These are phyloP conservation scores for Oehlia diaphana DNA, from an alignment of 192 early-diverging fungal genomes.

Conservation along the genomic window DNA sequence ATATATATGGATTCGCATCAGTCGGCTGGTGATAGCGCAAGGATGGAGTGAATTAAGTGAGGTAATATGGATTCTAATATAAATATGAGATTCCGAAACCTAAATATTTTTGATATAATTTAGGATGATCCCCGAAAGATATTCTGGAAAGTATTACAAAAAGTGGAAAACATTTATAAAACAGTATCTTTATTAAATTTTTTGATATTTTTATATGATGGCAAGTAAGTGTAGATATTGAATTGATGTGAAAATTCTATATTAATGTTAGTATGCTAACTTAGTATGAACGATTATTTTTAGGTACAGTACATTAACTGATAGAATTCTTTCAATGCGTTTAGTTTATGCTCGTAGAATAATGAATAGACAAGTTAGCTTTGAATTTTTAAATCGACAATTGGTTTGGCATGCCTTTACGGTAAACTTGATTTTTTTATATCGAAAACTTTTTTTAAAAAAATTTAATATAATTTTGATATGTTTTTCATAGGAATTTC, in stretches of 20 bases:
- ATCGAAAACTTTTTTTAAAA: background rate
- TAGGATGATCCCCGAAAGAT: slow-evolving; percentile 51
- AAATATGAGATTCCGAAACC: background rate
- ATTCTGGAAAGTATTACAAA: slow-evolving; percentile 57
- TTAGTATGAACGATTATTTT: background rate
- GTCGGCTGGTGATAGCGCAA: slow-evolving; percentile 57
- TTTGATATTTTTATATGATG: slow-evolving; percentile 78
- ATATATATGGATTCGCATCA: slow-evolving; percentile 66
- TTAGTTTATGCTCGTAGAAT: slow-evolving; percentile 79
- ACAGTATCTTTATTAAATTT: slow-evolving; percentile 77
- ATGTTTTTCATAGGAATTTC: slow-evolving; percentile 66
- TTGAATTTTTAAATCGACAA: slow-evolving; percentile 93
- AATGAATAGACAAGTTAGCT: slow-evolving; percentile 75
- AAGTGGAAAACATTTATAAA: slow-evolving; percentile 61
- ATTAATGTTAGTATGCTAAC: background rate
- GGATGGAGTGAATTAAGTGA: slow-evolving; percentile 75
- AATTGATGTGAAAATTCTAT: background rate
- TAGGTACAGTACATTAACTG: slow-evolving; percentile 76
- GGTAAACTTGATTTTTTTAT: slow-evolving; percentile 46
- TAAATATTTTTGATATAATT: background rate
- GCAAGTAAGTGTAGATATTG: slow-evolving; percentile 56
- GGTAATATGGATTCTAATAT: slow-evolving; percentile 31
- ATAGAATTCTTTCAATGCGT: slow-evolving; percentile 79
- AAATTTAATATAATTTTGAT: background rate
- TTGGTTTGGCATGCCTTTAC: slow-evolving; percentile 93